Evolutionary conservation across 2,329 filamentous ascomycete species (phyloP).

Genomic region (Geoglossum cookeanum): DNA sequence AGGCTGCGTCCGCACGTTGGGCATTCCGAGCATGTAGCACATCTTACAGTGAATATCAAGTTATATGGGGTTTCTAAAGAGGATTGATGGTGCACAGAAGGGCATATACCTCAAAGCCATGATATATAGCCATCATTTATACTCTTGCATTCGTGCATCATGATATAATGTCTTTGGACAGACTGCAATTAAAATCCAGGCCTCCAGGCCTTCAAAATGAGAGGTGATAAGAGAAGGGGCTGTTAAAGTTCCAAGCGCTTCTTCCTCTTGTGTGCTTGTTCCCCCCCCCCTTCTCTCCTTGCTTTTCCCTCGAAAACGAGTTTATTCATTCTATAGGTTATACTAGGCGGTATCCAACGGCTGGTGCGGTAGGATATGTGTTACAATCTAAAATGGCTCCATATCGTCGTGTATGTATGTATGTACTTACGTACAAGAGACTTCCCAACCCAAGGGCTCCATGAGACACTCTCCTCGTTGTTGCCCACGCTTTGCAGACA

Average conservation of each 20-base stretch:
- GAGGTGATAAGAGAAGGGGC: too few relatives aligned
- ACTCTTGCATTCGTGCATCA: background rate
- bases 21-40: background rate
- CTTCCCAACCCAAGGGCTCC: background rate
- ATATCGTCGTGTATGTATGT: too few relatives aligned
- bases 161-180: too few relatives aligned
- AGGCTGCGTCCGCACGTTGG: too few relatives aligned
- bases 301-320: background rate
- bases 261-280: too few relatives aligned
- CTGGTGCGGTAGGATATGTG: background rate
- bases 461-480: background rate
- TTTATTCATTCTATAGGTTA: background rate
- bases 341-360: background rate
- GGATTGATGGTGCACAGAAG: background rate
- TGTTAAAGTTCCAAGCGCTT: too few relatives aligned
- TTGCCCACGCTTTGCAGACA: background rate
- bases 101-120: background rate
- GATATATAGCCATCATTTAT: background rate
- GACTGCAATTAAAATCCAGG: too few relatives aligned
- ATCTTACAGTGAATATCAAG: background rate
- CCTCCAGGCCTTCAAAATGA: too few relatives aligned
- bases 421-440: background rate
- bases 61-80: background rate
- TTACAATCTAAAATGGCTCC: too few relatives aligned
- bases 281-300: background rate